phyloP scores from a whole-genome alignment of 352 stramenopile species.

The Pelagophyceae sp. region DNA sequence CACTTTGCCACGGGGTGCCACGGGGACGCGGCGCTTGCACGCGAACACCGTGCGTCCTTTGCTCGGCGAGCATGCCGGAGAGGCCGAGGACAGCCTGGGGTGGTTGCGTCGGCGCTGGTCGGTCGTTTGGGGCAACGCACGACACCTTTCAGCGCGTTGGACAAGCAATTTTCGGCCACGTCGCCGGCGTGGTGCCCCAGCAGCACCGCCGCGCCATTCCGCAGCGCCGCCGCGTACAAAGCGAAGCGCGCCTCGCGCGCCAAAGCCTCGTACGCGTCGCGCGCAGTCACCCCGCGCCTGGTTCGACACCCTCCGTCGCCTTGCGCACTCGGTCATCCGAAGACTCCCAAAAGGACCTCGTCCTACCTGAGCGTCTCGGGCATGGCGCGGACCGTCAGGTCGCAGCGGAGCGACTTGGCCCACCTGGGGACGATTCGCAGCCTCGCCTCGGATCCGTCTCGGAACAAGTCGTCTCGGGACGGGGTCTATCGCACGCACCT shows the following conservation, averaged over 20 bases:
- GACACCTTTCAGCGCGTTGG: conserved; percentile 89
- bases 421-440: no score
- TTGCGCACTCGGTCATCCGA: no score
- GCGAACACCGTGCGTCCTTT: background rate
- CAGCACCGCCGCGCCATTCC: conserved; percentile 68
- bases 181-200: conserved; percentile 92
- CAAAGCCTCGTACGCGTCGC: conserved; percentile 89
- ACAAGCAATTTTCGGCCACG: conserved; percentile 95
- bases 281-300: conserved; percentile 64
- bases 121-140: no score
- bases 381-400: no score
- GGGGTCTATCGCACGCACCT: background rate
- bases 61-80: conserved; percentile 70
- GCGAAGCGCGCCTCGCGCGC: conserved; percentile 82
- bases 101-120: no score
- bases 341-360: no score
- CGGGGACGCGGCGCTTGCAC: no score
- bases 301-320: no score
- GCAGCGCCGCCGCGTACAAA: conserved; percentile 52
- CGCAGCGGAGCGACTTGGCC: no score
- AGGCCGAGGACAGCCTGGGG: conserved; percentile 81
- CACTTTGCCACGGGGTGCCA: conserved; percentile 44
- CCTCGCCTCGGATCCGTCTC: background rate
- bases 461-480: background rate
- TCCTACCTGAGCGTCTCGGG: no score